Evolutionary conservation across 257 asterid species (phyloP).

Genomic region (Ligustrum vulgare): DNA sequence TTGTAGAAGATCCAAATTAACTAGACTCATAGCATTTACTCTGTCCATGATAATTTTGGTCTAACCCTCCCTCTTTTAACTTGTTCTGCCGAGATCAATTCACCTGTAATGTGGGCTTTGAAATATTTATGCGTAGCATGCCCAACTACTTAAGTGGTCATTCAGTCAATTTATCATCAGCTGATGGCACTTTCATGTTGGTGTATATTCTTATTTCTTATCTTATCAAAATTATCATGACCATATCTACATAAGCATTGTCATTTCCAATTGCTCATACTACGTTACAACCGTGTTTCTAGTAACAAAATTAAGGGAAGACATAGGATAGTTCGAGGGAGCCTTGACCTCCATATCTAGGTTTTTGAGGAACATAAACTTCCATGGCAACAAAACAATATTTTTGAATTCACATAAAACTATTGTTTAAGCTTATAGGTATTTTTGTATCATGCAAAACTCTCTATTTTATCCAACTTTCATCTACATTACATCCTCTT

Average conservation of each 20-base stretch:
- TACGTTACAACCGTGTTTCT: neutral
- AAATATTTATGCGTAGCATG: neutral
- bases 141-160: neutral
- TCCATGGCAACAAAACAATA: neutral
- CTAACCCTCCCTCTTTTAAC: neutral
- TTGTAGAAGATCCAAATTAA: neutral
- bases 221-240: neutral
- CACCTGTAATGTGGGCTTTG: neutral
- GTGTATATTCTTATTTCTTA: neutral
- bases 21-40: neutral
- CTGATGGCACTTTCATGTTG: neutral
- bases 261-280: neutral
- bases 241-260: neutral
- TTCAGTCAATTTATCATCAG: neutral
- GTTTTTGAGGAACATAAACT: neutral
- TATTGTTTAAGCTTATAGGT: neutral
- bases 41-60: neutral
- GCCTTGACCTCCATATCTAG: neutral
- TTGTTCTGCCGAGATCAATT: neutral
- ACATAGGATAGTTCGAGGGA: neutral
- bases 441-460: neutral
- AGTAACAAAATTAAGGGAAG: neutral
- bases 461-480: neutral
- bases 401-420: too few relatives aligned
- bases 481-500: neutral